Evolutionary conservation across 2,329 filamentous ascomycete species (phyloP), one percentile per base, ranked within the genome.

Genomic region (Ophiostoma quercus): DNA sequence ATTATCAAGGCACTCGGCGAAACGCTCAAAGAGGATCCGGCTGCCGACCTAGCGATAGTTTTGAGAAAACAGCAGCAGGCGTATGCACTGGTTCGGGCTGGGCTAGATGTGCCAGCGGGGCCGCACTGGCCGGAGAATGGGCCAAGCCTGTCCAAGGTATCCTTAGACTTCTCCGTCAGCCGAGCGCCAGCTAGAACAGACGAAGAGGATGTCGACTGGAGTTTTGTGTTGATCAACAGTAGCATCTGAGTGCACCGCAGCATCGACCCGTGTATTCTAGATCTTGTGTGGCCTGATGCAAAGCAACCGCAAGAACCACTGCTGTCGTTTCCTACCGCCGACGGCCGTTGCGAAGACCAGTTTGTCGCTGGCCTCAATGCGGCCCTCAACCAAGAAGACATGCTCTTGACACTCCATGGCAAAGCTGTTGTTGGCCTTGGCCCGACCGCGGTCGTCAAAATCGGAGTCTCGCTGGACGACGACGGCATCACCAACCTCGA

Each of bases 351-450:
- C 19, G 25, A 19, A 54, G 66, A 11, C 66, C 43, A 54, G 66
- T 68, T 68, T 60, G 67, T 43, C 67, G 32, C 47, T 47, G 67
- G 67, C 47, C 67, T 68, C 8, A 43, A 65, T 54, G 14, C 22
- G 34, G 67, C 67, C 37, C n/a, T 68, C 7, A 19, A 16, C 4
- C 39, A 47, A 22, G 67, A 57, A 11, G 60, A 63, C 37, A 11
- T 51, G n/a, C 67, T 68, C 22, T 65, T 39, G 60, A 2, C 11
- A 12, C 54, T 68, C 4, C n/a, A 47, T 37, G 41, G 63, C 1
- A 65, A 8, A n/a, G n/a, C 32, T 16, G 67, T 68, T 1, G 67
- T 68, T n/a, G 60, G 32, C n/a, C 37, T 68, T 11, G 34, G 57
- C 54, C 39, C 54, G 25, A 12, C 54, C 14, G 22, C 47, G 54